Conservation (phyloP, 768 basidiomycete species). For the Ramaria sp. region DNA sequence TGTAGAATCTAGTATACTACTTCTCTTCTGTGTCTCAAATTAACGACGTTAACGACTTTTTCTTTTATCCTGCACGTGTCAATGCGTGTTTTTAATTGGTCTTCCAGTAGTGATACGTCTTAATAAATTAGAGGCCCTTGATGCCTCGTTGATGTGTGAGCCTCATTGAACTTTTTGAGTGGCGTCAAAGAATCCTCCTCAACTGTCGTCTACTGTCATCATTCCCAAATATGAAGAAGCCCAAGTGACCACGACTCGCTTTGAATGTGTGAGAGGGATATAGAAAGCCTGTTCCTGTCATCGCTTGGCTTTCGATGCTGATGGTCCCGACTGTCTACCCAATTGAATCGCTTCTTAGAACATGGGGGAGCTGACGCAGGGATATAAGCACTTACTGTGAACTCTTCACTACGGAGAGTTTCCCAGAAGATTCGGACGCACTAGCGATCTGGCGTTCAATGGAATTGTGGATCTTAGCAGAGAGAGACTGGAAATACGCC, state of each 20-base stretch:
- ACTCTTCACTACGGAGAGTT: slow-evolving; percentile 88
- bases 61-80: background rate
- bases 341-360: background rate
- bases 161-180: background rate
- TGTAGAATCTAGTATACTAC: slow-evolving; percentile 7
- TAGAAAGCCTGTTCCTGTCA: background rate
- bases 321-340: background rate
- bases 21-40: slow-evolving; percentile 1
- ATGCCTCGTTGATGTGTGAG: background rate
- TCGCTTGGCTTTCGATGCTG: background rate
- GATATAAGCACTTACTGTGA: background rate
- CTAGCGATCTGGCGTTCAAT: slow-evolving; percentile 88
- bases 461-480: slow-evolving; percentile 84
- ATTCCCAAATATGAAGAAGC: background rate
- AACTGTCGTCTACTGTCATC: too few relatives aligned
- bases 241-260: background rate
- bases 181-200: background rate
- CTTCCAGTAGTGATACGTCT: background rate
- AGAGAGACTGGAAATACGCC: slow-evolving; percentile 46
- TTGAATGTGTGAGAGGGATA: background rate
- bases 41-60: slow-evolving; percentile 7
- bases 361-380: background rate
- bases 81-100: background rate
- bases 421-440: slow-evolving; percentile 72
- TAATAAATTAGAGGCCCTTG: background rate